These are phyloP conservation scores for Pleochaeta shiraiana DNA, from an alignment of 2,329 filamentous ascomycete genomes.

Conservation along the genomic window DNA sequence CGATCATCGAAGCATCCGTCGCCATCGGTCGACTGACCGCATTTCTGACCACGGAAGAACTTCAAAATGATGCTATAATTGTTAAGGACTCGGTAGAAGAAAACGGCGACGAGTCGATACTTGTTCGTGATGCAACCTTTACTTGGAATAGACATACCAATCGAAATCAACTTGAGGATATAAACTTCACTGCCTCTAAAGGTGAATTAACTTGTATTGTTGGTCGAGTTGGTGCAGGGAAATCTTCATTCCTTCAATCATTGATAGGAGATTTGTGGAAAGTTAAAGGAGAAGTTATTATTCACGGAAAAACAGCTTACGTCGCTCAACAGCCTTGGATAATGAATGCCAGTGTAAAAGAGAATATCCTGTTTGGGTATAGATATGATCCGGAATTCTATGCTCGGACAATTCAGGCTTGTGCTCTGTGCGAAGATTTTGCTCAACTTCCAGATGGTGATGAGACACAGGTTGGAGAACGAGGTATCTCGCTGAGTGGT, in stretches of 20 bases:
- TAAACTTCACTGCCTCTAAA: slow-evolving; percentile 76
- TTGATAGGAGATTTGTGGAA: slow-evolving; percentile 89
- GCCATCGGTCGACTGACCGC: slow-evolving; percentile 68
- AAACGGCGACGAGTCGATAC: slow-evolving; percentile 64
- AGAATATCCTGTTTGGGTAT: slow-evolving; percentile 95
- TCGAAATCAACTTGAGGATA: slow-evolving; percentile 51
- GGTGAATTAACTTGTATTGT: slow-evolving; percentile 87
- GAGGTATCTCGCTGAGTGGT: slow-evolving; percentile 86
- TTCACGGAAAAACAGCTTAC: slow-evolving; percentile 72
- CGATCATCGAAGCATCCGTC: slow-evolving; percentile 89
- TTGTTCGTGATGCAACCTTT: slow-evolving; percentile 68
- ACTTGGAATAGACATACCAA: slow-evolving; percentile 80
- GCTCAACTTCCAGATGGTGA: slow-evolving; percentile 84
- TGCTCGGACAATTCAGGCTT: slow-evolving; percentile 77
- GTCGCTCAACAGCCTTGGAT: slow-evolving; percentile 90
- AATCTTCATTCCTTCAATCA: slow-evolving; percentile 77
- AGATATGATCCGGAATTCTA: slow-evolving; percentile 89
- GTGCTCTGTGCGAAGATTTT: slow-evolving; percentile 80
- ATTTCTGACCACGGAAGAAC: slow-evolving; percentile 72
- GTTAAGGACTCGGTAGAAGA: slow-evolving; percentile 48
- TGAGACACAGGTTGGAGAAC: slow-evolving; percentile 88
- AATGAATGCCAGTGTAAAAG: slow-evolving; percentile 91
- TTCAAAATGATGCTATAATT: slow-evolving; percentile 66
- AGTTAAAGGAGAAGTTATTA: slow-evolving; percentile 55
- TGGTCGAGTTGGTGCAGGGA: slow-evolving; percentile 82